These are phyloP conservation scores for Fusarium sp. DNA, from an alignment of 2,329 filamentous ascomycete species.

Conservation along the genomic window DNA sequence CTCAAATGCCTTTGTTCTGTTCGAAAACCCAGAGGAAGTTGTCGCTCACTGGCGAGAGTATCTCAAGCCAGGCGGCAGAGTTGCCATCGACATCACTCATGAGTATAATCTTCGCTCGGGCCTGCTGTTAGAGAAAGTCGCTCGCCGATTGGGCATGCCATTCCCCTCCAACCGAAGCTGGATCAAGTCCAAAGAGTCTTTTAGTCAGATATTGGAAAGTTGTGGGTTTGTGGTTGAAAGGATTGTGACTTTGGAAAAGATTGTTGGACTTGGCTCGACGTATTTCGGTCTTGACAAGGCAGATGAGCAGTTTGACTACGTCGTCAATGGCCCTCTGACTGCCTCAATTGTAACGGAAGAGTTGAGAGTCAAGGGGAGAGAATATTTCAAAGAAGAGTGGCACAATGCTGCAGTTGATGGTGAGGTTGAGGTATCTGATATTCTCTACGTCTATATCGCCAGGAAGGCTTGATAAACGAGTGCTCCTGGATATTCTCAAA, in stretches of 20 bases:
- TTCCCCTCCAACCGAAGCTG: slow-evolving; percentile 47
- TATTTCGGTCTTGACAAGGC: slow-evolving; percentile 42
- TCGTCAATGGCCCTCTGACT: slow-evolving; percentile 37
- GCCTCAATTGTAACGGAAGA: slow-evolving; percentile 30
- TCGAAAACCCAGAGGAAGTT: slow-evolving; percentile 41
- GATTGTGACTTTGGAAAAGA: slow-evolving; percentile 41
- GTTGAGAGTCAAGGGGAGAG: slow-evolving; percentile 38
- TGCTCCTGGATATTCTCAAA: no score
- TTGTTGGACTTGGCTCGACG: slow-evolving; percentile 36
- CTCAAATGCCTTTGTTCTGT: slow-evolving; percentile 49
- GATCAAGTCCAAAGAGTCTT: slow-evolving; percentile 45
- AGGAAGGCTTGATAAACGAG: slow-evolving; percentile 17
- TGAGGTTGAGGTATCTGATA: slow-evolving; percentile 43
- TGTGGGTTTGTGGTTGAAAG: slow-evolving; percentile 45
- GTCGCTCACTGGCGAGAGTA: slow-evolving; percentile 46
- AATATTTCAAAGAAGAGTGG: slow-evolving; percentile 48
- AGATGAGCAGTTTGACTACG: slow-evolving; percentile 45
- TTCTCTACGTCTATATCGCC: slow-evolving; percentile 47
- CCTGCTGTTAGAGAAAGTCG: slow-evolving; percentile 43
- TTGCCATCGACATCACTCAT: slow-evolving; percentile 50
- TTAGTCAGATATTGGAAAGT: slow-evolving; percentile 41
- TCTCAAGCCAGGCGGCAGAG: slow-evolving; percentile 41
- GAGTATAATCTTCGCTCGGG: slow-evolving; percentile 44
- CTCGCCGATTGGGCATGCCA: slow-evolving; percentile 33
- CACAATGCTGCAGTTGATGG: slow-evolving; percentile 44